Base-by-base conservation (phyloP, 2,329 filamentous ascomycete genomes). In the Beauveria australis region DNA sequence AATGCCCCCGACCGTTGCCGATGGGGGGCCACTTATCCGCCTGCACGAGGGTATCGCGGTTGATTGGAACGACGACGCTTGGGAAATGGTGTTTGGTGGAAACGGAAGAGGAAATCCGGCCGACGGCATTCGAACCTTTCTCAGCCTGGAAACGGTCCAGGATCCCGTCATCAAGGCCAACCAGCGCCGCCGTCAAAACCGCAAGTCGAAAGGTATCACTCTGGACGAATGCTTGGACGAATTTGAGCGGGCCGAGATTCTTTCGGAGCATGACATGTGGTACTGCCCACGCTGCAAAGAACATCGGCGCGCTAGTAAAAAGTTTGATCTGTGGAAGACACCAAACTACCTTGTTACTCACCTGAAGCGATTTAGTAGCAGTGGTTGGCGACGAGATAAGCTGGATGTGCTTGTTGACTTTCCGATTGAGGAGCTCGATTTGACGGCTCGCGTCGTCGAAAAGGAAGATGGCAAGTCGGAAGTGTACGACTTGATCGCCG, bases 281-380 rank as follows among this genome's bases (percentile, higher is more conserved):
- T 97, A 95, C 72, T 99, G 94, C 70, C 93, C 91, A 61, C 85
- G 91, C 33, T 99, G 94, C 81, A 97, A 97, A 73, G 91, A 96
- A 68, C 89, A 96, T 68, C 86, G 91, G 18, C 87, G 91, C 63
- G 94, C 94, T 22, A 92, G 88, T 75, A 99, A 99, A 79, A 97
- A 94, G 69, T 91, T 99, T 58, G 92, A 97, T 70, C 83, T 99
- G 19, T 99, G 94, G 94, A 97, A 93, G 70, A 88, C 90, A 2
- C 94, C 94, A 0, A 94, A 99, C 72, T 95, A 97, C 63, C 82
- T 99, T 18, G 89, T 97, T 48, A 89, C 97, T 63, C 94, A 99
- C 71, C 81, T 99, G 54, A 99, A 99, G 79, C 86, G 94, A 7
- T 99, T 99, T 73, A 96, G 91, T 71, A 92, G 89, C 26, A 89